These are phyloP conservation scores for Aschersonia sp. DNA, from an alignment of 2,329 filamentous ascomycete genomes.

Conservation along the genomic window DNA sequence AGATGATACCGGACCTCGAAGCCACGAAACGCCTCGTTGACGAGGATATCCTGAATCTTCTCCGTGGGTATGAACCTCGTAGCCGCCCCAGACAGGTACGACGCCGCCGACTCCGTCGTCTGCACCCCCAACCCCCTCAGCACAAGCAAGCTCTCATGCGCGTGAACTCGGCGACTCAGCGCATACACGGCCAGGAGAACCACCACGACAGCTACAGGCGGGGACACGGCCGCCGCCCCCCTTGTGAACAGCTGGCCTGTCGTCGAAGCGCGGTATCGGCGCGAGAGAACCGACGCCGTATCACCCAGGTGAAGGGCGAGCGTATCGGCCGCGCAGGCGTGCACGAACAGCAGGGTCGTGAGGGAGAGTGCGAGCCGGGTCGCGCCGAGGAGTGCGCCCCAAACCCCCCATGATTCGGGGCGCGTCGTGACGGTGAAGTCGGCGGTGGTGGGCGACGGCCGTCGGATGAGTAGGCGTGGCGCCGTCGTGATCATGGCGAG, in stretches of 20 bases:
- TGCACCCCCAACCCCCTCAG: conserved; percentile 84
- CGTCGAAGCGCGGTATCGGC: conserved; percentile 1
- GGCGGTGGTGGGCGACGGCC: conserved; percentile 76
- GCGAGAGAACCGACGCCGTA: too few species aligned
- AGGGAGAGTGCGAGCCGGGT: conserved; percentile 28
- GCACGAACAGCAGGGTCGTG: conserved; percentile 30
- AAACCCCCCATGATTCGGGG: conserved; percentile 27
- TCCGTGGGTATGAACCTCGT: conserved; percentile 70
- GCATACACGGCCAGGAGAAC: conserved; percentile 24
- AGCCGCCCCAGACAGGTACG: conserved; percentile 40
- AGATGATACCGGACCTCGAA: conserved; percentile 87
- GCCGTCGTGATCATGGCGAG: conserved; percentile 39
- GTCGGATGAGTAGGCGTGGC: conserved; percentile 46
- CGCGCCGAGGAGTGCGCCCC: conserved; percentile 27
- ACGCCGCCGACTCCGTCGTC: conserved; percentile 50
- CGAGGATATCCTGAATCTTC: conserved; percentile 82
- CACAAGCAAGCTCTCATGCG: conserved; percentile 75
- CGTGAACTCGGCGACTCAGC: conserved; percentile 30
- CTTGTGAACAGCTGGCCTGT: conserved; percentile 15
- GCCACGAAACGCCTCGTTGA: conserved; percentile 88
- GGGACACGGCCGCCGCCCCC: conserved; percentile 20
- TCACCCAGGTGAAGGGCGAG: too few species aligned
- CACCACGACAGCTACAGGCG: conserved; percentile 23
- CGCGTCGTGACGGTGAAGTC: conserved; percentile 81
- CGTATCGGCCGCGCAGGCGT: conserved; percentile 28